Evolutionary conservation across 1,284 basidiomycete species (phyloP).

Genomic region (Ganoderma multipileum): DNA sequence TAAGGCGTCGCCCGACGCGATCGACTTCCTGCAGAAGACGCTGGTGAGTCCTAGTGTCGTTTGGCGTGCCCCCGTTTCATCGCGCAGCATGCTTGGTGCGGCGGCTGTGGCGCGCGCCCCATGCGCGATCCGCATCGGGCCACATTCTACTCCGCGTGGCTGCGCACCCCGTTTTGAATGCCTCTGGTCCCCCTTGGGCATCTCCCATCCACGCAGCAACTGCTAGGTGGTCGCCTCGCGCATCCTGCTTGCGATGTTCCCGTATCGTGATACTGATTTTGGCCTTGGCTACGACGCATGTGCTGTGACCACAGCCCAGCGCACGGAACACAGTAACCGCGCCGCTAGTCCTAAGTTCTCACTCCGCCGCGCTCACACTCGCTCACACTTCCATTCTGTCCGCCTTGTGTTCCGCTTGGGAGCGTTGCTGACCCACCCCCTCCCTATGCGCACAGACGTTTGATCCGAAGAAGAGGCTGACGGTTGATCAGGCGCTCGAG

Average conservation of each 20-base stretch:
- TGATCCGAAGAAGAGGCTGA: slow-evolving; percentile 87
- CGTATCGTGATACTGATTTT: not conserved
- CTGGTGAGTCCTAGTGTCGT: slow-evolving; percentile 57
- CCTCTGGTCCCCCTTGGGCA: not conserved
- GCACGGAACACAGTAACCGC: not conserved
- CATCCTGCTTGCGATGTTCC: not conserved
- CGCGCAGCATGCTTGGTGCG: not conserved
- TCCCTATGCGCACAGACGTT: slow-evolving; percentile 58
- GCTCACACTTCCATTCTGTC: not conserved
- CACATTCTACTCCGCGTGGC: not conserved
- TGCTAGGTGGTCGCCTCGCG: not conserved
- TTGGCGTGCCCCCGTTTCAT: not conserved
- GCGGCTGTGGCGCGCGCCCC: not conserved
- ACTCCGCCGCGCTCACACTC: not conserved
- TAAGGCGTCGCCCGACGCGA: slow-evolving; percentile 72
- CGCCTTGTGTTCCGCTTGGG: not conserved
- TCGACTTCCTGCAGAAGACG: slow-evolving; percentile 86
- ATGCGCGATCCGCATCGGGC: not conserved
- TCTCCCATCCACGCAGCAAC: not conserved
- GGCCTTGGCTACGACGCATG: not conserved
- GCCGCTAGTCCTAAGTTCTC: not conserved
- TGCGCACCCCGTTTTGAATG: not conserved
- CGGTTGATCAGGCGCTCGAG: slow-evolving; percentile 83
- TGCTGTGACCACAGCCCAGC: not conserved
- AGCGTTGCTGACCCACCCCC: slow-evolving; percentile 7